Percentiles rank a stretch among this genome's conserved stretches.
phyloP scores from a whole-genome alignment of 2,329 filamentous ascomycete species.

The Scytalidium sp. region DNA sequence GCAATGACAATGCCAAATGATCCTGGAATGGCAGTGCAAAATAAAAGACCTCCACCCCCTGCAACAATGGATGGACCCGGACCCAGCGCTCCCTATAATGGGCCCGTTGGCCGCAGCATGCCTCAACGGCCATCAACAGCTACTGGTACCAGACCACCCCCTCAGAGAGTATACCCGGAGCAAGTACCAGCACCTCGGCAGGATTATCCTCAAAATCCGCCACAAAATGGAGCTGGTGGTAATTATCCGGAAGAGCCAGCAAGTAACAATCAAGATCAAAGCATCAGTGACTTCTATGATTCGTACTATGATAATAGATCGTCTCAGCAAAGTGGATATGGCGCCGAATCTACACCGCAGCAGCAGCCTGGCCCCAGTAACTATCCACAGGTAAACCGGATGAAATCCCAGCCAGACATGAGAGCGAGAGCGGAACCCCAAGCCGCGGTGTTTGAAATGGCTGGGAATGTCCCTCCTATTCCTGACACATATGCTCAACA shows the following conservation, averaged over 20 bases:
- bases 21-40: conserved; percentile 36
- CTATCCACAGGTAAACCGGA: conserved; percentile 43
- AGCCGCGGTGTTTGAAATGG: conserved; percentile 72
- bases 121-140: conserved; percentile 55
- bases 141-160: conserved; percentile 47
- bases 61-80: conserved; percentile 19
- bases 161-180: conserved; percentile 49
- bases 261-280: conserved; percentile 33
- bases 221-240: conserved; percentile 6
- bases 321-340: conserved; percentile 24
- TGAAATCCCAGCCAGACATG: conserved; percentile 67
- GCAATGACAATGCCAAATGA: conserved; percentile 61
- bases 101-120: conserved; percentile 40
- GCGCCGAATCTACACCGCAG: conserved; percentile 34
- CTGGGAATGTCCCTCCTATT: conserved; percentile 55
- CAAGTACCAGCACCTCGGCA: conserved; percentile 30
- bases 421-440: conserved; percentile 49
- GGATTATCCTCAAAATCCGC: conserved; percentile 8
- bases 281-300: conserved; percentile 52
- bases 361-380: conserved; percentile 26
- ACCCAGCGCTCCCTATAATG: conserved; percentile 42
- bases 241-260: conserved; percentile 26
- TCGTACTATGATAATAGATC: conserved; percentile 44
- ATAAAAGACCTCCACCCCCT: conserved; percentile 15
- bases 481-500: conserved; percentile 36